A percentile compares a stretch with the other conserved stretches of the same genome.
Conservation (phyloP, 2,329 filamentous ascomycete species). For the Fusarium secorum region DNA sequence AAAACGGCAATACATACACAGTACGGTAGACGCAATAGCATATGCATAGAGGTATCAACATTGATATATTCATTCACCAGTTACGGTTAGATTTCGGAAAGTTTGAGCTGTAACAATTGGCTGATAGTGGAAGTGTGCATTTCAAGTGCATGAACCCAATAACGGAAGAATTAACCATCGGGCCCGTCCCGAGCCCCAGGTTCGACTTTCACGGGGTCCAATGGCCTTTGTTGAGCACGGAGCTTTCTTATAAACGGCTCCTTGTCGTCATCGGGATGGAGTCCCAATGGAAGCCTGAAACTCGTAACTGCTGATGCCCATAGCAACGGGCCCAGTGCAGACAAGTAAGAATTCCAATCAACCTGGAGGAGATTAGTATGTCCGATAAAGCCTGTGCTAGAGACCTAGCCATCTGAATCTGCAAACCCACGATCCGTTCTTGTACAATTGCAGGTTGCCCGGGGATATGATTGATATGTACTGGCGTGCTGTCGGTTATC, state of each 20-base stretch:
- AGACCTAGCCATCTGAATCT: neutral
- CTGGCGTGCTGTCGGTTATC: neutral
- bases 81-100: neutral
- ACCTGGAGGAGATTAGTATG: conserved; percentile 34
- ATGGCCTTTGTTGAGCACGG: neutral
- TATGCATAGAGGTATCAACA: neutral
- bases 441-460: conserved; percentile 34
- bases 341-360: conserved; percentile 36
- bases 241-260: neutral
- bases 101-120: neutral
- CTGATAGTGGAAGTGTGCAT: neutral
- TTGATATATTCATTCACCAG: neutral
- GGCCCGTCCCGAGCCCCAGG: neutral
- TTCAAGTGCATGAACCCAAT: conserved; percentile 22
- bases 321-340: conserved; percentile 13
- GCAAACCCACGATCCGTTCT: conserved; percentile 14
- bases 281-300: conserved; percentile 21
- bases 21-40: neutral
- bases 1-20: neutral
- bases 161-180: conserved; percentile 18
- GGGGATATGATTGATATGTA: conserved; percentile 38
- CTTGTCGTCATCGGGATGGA: conserved; percentile 21
- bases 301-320: conserved; percentile 19
- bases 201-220: neutral
- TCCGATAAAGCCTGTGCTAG: conserved; percentile 7